A percentile compares a stretch with the other conserved stretches of the same genome.
phyloP scores from a whole-genome alignment of 495 filamentous ascomycete species.

The Penicillium desertorum region DNA sequence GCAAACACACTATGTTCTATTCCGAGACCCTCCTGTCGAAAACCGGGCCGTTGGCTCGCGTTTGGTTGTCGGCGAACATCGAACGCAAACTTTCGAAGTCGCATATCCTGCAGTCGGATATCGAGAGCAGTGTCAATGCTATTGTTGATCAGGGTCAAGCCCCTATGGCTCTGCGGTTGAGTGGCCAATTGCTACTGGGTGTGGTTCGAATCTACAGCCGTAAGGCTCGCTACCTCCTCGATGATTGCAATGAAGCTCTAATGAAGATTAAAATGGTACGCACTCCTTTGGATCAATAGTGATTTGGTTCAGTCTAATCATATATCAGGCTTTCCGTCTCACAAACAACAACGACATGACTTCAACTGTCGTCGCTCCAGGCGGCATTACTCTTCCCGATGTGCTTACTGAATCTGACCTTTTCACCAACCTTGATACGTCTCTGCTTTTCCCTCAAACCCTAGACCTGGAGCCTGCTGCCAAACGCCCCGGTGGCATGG shows the following conservation, averaged over 20 bases:
- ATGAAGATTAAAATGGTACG: conserved; percentile 97
- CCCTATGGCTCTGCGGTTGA: conserved; percentile 90
- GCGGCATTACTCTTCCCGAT: conserved; percentile 79
- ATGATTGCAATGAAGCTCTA: conserved; percentile 95
- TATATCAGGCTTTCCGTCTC: conserved; percentile 67
- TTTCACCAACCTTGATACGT: conserved; percentile 71
- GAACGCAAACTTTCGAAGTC: conserved; percentile 97
- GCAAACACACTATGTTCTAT: conserved; percentile 79
- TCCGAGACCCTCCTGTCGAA: conserved; percentile 93
- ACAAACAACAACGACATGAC: conserved; percentile 78
- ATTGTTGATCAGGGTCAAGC: conserved; percentile 94
- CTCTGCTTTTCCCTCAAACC: conserved; percentile 68
- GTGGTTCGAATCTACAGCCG: conserved; percentile 96
- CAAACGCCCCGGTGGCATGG: conserved; percentile 55
- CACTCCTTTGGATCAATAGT: background rate
- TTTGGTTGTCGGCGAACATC: conserved; percentile 96
- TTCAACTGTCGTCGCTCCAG: conserved; percentile 63
- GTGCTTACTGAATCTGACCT: conserved; percentile 86
- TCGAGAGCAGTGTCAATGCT: conserved; percentile 87
- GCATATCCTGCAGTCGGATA: conserved; percentile 87
- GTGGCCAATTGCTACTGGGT: conserved; percentile 89
- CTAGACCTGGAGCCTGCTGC: conserved; percentile 57
- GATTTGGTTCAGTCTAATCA: background rate
- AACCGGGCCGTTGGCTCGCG: conserved; percentile 93
- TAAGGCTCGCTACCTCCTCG: conserved; percentile 91